These are phyloP conservation scores for Neurospora sp. DNA, from an alignment of 495 filamentous ascomycete genomes.

Conservation along the genomic window DNA sequence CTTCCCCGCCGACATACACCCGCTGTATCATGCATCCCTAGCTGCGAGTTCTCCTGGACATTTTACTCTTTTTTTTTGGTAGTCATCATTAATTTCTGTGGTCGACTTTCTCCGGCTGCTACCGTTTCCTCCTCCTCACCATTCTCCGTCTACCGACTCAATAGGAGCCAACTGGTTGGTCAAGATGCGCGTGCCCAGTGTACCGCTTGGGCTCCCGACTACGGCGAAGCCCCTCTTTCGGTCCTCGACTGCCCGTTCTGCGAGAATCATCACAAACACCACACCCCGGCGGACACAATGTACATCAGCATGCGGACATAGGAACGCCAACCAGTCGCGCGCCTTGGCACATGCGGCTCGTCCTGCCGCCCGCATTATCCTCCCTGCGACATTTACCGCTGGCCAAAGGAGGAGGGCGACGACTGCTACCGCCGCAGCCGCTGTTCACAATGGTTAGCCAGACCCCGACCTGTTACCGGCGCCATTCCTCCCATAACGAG, in stretches of 20 bases:
- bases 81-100: background rate
- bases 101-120: background rate
- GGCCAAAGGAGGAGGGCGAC: conserved; percentile 19
- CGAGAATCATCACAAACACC: background rate
- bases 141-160: background rate
- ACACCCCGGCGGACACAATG: conserved; percentile 9
- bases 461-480: background rate
- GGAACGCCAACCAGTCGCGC: background rate
- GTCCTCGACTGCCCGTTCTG: background rate
- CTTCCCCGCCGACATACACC: background rate
- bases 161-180: background rate
- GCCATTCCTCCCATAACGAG: background rate
- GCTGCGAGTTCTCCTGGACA: background rate
- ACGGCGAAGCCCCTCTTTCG: background rate
- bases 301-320: conserved; percentile 4
- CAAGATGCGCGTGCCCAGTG: background rate
- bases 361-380: conserved; percentile 3
- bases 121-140: background rate
- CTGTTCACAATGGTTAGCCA: conserved; percentile 21
- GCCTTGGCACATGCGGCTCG: background rate
- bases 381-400: conserved; percentile 10
- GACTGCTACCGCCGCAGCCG: conserved; percentile 21
- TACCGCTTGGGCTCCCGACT: background rate
- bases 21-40: background rate
- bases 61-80: background rate